These are phyloP conservation scores for Monilinia fructicola DNA, from an alignment of 2,329 filamentous ascomycete species.

Conservation along the genomic window DNA sequence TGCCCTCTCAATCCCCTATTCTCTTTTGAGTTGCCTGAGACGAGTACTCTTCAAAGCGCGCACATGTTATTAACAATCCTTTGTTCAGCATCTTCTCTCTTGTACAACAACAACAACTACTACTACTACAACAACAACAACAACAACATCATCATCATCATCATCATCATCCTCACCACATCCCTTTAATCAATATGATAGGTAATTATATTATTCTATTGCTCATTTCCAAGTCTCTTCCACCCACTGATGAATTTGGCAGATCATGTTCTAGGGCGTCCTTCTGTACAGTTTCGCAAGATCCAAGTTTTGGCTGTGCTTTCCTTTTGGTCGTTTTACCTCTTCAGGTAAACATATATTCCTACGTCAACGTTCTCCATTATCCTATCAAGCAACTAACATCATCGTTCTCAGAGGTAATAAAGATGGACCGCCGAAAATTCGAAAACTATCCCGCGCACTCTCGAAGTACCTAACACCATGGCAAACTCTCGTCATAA, in stretches of 20 bases:
- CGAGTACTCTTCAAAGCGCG: neutral
- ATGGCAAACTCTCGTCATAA: conserved; percentile 87
- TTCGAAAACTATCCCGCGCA: conserved; percentile 68
- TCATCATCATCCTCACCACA: too few relatives aligned
- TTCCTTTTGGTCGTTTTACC: conserved; percentile 85
- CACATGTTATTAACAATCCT: conserved; percentile 20
- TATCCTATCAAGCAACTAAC: conserved; percentile 20
- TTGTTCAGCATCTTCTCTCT: conserved; percentile 1
- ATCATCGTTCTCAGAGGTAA: conserved; percentile 59
- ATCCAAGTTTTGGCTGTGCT: conserved; percentile 90
- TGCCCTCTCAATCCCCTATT: neutral
- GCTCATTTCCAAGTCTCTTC: too few relatives aligned
- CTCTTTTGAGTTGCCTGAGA: conserved; percentile 5
- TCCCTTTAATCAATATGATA: conserved; percentile 21
- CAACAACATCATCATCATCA: too few relatives aligned
- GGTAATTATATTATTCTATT: conserved; percentile 5
- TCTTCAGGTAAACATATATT: conserved; percentile 67
- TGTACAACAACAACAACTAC: too few relatives aligned
- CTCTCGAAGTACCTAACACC: conserved; percentile 72
- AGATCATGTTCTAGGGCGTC: conserved; percentile 90
- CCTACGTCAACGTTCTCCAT: conserved; percentile 4
- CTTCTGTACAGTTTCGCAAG: conserved; percentile 86
- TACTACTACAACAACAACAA: too few relatives aligned
- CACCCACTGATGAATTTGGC: neutral
- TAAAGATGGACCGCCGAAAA: conserved; percentile 79